Evolutionary conservation across 345 rosid genomes (phyloP), one percentile per base, ranked within the genome.

Genomic region (Geranium brycei): DNA sequence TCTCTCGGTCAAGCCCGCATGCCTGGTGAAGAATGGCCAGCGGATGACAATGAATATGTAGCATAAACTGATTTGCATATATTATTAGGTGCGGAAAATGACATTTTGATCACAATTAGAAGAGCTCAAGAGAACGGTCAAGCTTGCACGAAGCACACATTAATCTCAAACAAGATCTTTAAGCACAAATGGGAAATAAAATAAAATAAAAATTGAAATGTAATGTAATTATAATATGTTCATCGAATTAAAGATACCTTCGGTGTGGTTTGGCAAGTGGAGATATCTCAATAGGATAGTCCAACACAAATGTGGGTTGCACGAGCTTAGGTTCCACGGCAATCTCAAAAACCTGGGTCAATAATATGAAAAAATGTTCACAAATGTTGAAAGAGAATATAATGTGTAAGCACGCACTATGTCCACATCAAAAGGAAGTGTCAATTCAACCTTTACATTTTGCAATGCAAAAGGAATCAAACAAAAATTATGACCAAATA

Each of bases 241-340:
- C 19, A 15, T 31, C 61, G 58, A 62, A 72, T 17, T 51, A 63
- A 66, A 35, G 58, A 53, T 80, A 89, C 97, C 95, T 70, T 71
- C 95, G 75, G 58, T 89, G 98, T 67, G 88, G 95, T 75, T 92
- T 92, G 65, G 98, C 96, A 30, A 92, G 83, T 57, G 96, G 96
- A 80, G 98, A 92, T 83, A 89, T 85, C 73, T 89, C 96, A 30
- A 87, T 72, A 17, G 98, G 96, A 80, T 89, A 92, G 80, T 92
- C 98, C 79, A 92, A 74, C 64, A 89, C 96, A 69, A 92, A 92
- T 64, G 96, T 92, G 10, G 97, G 99, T 66, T 92, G 99, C 73
- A 86, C 69, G 66, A 89, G 99, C 81, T 82, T 89, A 17, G 95
- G 91, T 74, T 93, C 99, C 62, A 93, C 91, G 58, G 76, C 69